Percentiles rank a stretch among this genome's conserved stretches.
Conservation (phyloP, 768 basidiomycete species). For the Clitopilus passeckerianus region DNA sequence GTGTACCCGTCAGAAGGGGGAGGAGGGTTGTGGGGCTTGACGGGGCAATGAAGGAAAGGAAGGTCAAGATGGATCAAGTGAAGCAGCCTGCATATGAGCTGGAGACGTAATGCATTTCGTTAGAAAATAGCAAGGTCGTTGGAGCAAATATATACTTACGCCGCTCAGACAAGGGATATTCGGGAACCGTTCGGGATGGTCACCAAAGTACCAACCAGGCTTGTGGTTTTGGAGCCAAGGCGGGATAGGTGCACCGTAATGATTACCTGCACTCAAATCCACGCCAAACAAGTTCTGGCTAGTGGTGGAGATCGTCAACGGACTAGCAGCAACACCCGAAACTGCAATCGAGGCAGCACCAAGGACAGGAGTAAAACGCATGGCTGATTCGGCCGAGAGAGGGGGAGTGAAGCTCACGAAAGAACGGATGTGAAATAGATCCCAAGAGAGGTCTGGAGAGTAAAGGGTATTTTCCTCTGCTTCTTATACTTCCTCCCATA, state of each 20-base stretch:
- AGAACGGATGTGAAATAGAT: background rate
- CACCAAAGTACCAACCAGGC: slow-evolving; percentile 42
- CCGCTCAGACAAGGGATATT: slow-evolving; percentile 25
- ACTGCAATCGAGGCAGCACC: slow-evolving; percentile 16
- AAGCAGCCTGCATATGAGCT: slow-evolving; percentile 35
- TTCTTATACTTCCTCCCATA: background rate
- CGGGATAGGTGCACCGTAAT: slow-evolving; percentile 32
- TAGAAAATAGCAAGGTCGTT: background rate
- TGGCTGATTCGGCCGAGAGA: slow-evolving; percentile 3
- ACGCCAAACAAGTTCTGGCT: slow-evolving; percentile 12
- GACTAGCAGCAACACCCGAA: slow-evolving; percentile 14
- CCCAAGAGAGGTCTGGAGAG: background rate
- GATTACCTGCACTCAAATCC: slow-evolving; percentile 24
- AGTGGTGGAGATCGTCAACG: slow-evolving; percentile 11
- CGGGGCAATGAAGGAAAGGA: slow-evolving; percentile 33
- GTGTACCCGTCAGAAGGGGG: slow-evolving; percentile 26
- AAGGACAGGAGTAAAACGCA: slow-evolving; percentile 26
- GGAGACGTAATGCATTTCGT: background rate
- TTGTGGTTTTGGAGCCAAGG: slow-evolving; percentile 27
- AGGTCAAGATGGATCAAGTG: slow-evolving; percentile 8
- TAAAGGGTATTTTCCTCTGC: background rate
- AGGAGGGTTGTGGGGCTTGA: slow-evolving; percentile 11
- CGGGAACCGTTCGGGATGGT: slow-evolving; percentile 19
- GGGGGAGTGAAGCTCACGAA: background rate
- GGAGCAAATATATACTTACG: slow-evolving; percentile 13